Evolutionary conservation across 805 yeast genomes (phyloP).

Genomic region (Schwanniomyces pseudopolymorphus): DNA sequence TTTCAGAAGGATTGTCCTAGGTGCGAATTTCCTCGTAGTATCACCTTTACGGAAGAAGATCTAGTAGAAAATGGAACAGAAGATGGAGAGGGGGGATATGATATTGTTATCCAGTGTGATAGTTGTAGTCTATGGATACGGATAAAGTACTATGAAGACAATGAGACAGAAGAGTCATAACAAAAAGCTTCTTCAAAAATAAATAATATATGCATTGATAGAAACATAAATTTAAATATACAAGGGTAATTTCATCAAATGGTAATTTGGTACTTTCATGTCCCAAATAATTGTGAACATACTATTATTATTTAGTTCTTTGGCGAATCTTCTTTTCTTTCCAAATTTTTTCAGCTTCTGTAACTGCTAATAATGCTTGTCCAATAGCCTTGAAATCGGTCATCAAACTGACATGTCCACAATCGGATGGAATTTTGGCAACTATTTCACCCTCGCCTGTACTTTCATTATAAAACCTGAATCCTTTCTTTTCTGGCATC

Average conservation of each 20-base stretch:
- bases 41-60: slow-evolving; percentile 59
- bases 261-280: not conserved
- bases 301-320: not conserved
- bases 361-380: slow-evolving; percentile 62
- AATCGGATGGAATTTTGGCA: slow-evolving; percentile 59
- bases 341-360: slow-evolving; percentile 55
- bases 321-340: slow-evolving; percentile 6
- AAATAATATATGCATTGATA: not conserved
- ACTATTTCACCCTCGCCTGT: slow-evolving; percentile 52
- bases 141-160: slow-evolving; percentile 61
- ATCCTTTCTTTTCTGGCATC: slow-evolving; percentile 76
- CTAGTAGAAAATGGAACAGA: slow-evolving; percentile 54
- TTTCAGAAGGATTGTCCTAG: slow-evolving; percentile 66
- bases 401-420: slow-evolving; percentile 81
- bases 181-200: not conserved
- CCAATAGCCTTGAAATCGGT: slow-evolving; percentile 74
- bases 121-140: slow-evolving; percentile 87
- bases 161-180: slow-evolving; percentile 8
- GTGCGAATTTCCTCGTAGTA: slow-evolving; percentile 54
- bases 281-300: not conserved
- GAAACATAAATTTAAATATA: not conserved
- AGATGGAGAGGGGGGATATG: slow-evolving; percentile 53
- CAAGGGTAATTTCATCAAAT: not conserved
- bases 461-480: slow-evolving; percentile 30
- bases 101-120: slow-evolving; percentile 73